Percentiles rank a stretch among this genome's conserved stretches.
phyloP scores from a whole-genome alignment of 2,329 filamentous ascomycete genomes.

The Aureobasidium sp. region DNA sequence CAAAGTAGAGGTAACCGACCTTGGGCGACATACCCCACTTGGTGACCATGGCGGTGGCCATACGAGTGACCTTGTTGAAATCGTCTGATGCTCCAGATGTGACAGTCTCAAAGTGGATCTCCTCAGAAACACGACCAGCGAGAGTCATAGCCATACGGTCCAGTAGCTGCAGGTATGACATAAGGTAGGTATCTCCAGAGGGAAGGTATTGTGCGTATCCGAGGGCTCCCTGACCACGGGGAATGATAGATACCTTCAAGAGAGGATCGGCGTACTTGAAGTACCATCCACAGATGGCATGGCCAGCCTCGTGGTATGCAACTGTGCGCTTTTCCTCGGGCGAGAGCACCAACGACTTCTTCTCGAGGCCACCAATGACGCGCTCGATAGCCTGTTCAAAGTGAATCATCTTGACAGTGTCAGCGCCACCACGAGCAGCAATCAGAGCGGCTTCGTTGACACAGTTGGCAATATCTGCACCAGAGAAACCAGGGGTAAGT shows the following conservation, averaged over 20 bases:
- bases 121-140: slow-evolving; percentile 88
- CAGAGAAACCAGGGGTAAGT: slow-evolving; percentile 90
- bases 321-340: slow-evolving; percentile 93
- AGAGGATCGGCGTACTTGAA: slow-evolving; percentile 93
- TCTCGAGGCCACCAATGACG: slow-evolving; percentile 91
- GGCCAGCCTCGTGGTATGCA: slow-evolving; percentile 95
- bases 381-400: slow-evolving; percentile 98
- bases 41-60: slow-evolving; percentile 98
- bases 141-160: slow-evolving; percentile 99
- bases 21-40: slow-evolving; percentile 97
- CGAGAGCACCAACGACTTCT: slow-evolving; percentile 89
- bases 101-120: slow-evolving; percentile 92
- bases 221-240: slow-evolving; percentile 83
- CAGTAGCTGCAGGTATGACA: slow-evolving; percentile 94
- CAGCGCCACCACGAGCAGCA: slow-evolving; percentile 73
- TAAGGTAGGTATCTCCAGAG: slow-evolving; percentile 80
- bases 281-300: slow-evolving; percentile 98
- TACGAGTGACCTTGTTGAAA: slow-evolving; percentile 94
- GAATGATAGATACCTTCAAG: slow-evolving; percentile 97
- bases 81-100: slow-evolving; percentile 93
- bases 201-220: slow-evolving; percentile 98
- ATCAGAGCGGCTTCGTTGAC: slow-evolving; percentile 96
- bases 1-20: slow-evolving; percentile 83
- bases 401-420: slow-evolving; percentile 76
- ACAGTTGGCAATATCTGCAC: slow-evolving; percentile 96